A percentile compares a stretch with the other conserved stretches of the same genome.
phyloP scores from a whole-genome alignment of 1,139 yeast species.

The Zhuliangozyma blackwelliae region DNA sequence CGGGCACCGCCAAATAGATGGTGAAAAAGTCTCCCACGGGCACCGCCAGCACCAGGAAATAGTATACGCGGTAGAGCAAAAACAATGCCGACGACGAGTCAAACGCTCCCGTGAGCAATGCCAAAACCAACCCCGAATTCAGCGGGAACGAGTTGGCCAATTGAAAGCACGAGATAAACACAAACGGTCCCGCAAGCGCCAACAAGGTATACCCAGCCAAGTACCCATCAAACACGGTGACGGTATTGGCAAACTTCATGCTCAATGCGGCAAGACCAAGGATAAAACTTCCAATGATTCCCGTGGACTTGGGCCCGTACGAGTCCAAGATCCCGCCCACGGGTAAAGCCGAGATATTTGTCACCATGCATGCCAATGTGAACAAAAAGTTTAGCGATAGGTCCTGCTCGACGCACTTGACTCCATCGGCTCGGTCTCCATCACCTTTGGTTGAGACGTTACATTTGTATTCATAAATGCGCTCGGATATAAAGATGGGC shows the following conservation, averaged over 20 bases:
- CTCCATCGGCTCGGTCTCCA: conserved; percentile 13
- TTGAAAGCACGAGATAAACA: conserved; percentile 44
- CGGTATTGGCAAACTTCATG: conserved; percentile 32
- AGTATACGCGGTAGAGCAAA: conserved; percentile 58
- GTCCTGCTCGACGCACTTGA: conserved; percentile 69
- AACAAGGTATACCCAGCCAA: conserved; percentile 36
- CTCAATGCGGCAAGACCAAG: conserved; percentile 50
- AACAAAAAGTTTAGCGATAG: conserved; percentile 75
- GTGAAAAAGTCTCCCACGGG: conserved; percentile 56
- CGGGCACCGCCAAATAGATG: conserved; percentile 64
- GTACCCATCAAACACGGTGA: conserved; percentile 32
- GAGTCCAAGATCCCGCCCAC: conserved; percentile 77
- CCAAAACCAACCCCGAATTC: conserved; percentile 39
- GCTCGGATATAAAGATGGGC: conserved; percentile 71
- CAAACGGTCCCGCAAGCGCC: conserved; percentile 47
- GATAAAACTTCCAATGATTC: conserved; percentile 64
- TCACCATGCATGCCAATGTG: conserved; percentile 80
- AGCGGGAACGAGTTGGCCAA: conserved; percentile 44
- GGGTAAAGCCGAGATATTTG: conserved; percentile 77
- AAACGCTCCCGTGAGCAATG: conserved; percentile 43
- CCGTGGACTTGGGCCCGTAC: conserved; percentile 77
- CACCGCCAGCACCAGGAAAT: conserved; percentile 38
- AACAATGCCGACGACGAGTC: conserved; percentile 44
- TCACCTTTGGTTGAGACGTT: conserved; percentile 13
- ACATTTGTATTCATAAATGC: conserved; percentile 69